Conservation (phyloP, 2,329 filamentous ascomycete genomes). For the Geoglossum cookeanum region DNA sequence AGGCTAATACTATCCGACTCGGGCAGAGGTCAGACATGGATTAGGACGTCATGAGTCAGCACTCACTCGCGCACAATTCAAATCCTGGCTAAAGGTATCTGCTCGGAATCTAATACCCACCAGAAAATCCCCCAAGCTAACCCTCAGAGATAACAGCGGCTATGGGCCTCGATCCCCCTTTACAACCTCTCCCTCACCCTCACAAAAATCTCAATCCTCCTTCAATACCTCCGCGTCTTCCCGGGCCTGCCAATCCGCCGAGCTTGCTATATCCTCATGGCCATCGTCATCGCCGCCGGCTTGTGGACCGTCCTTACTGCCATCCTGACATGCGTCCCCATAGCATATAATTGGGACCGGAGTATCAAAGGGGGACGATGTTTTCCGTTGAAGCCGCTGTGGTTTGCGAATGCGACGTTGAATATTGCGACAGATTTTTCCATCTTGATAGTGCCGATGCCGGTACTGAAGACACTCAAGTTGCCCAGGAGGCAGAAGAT, state of each 20-base stretch:
- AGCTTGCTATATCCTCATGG: slow-evolving; percentile 13
- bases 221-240: slow-evolving; percentile 19
- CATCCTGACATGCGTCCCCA: slow-evolving; percentile 16
- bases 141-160: slow-evolving; percentile 9
- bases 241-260: slow-evolving; percentile 12
- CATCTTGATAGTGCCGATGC: slow-evolving; percentile 17
- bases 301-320: slow-evolving; percentile 15
- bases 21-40: background rate
- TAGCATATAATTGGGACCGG: slow-evolving; percentile 15
- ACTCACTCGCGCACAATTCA: background rate
- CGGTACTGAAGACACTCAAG: slow-evolving; percentile 15
- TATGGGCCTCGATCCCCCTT: slow-evolving; percentile 12
- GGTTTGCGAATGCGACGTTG: slow-evolving; percentile 16
- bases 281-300: slow-evolving; percentile 13
- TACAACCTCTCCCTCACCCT: slow-evolving; percentile 14
- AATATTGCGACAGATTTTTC: slow-evolving; percentile 18
- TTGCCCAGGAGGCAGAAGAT: slow-evolving; percentile 14
- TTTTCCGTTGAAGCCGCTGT: slow-evolving; percentile 14
- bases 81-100: background rate
- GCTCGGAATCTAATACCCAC: background rate
- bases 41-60: background rate
- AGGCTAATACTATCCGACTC: background rate
- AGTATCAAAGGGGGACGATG: slow-evolving; percentile 9
- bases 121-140: background rate
- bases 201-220: slow-evolving; percentile 18